Evolutionary conservation across 2,329 filamentous ascomycete genomes (phyloP), one percentile per base, ranked within the genome.

Genomic region (Coniochaeta sp.): DNA sequence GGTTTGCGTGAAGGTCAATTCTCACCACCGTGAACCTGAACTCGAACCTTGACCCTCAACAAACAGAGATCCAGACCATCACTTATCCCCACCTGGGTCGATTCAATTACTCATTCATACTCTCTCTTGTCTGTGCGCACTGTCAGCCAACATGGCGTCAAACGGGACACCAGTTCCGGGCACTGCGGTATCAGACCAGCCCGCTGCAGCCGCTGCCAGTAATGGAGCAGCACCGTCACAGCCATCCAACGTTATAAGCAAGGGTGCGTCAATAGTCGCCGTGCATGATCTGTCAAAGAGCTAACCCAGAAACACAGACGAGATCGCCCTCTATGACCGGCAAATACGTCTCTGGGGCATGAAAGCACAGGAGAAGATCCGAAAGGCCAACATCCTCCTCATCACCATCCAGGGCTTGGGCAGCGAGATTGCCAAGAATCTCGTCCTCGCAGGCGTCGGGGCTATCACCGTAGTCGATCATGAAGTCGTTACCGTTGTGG

Each of bases 301-400:
- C 43, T 47, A 47, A 22, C 19, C 11, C 2, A 47, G 19, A 22
- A 47, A 24, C 17, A 40, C 62, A 91, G 95, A 98, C 74, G 95
- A 99, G 72, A 96, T 98, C 69, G 95, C 93, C 16, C 86, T 98
- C 6, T 99, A 99, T 73, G 95, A 99, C 76, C 88, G 95, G 57
- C 95, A 99, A 73, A 97, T 99, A 69, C 89, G 95, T 59, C 86
- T 99, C 33, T 99, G 95, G 95, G 95, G 95, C 50, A 90, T 98
- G 70, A 88, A 95, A 69, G 95, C 95, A 7, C 95, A 99, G 74
- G 89, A 96, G 72, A 91, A 89, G 71, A 92, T 99, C 61, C 91
- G 93, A 67, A 89, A 84, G 62, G 91, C 95, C 62, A 92, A 92
- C 69, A 89, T 99, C 67, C 87, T 98, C 54, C 85, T 99, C 64